phyloP scores from a whole-genome alignment of 148 eudicot species.

The Rhododendron molle region DNA sequence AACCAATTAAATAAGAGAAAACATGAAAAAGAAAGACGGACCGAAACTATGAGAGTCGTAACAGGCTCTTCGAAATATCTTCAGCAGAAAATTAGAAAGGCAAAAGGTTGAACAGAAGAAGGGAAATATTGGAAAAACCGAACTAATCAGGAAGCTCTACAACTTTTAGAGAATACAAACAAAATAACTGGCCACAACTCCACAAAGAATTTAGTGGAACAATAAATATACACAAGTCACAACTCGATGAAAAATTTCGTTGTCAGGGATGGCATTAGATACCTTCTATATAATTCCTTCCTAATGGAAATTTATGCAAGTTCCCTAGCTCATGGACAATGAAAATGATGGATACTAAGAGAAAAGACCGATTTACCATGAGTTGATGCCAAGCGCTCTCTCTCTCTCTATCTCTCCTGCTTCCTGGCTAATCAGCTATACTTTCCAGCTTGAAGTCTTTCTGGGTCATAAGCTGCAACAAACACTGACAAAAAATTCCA shows the following conservation, averaged over 20 bases:
- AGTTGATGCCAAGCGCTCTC: not conserved
- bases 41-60: no score
- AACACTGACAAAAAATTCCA: not conserved
- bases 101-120: no score
- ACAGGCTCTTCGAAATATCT: no score
- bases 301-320: not conserved
- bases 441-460: not conserved
- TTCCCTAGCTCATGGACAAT: not conserved
- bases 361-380: not conserved
- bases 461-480: not conserved
- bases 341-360: not conserved
- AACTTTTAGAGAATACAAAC: no score
- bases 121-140: no score
- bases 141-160: no score
- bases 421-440: not conserved
- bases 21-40: no score
- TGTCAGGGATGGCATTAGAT: not conserved
- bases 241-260: not conserved
- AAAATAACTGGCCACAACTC: no score
- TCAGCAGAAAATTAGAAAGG: no score
- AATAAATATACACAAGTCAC: not conserved
- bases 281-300: not conserved
- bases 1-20: no score
- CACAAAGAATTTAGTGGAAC: no score
- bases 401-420: not conserved